These are phyloP conservation scores for Yarrowia sp. DNA, from an alignment of 805 yeast genomes.

Conservation along the genomic window DNA sequence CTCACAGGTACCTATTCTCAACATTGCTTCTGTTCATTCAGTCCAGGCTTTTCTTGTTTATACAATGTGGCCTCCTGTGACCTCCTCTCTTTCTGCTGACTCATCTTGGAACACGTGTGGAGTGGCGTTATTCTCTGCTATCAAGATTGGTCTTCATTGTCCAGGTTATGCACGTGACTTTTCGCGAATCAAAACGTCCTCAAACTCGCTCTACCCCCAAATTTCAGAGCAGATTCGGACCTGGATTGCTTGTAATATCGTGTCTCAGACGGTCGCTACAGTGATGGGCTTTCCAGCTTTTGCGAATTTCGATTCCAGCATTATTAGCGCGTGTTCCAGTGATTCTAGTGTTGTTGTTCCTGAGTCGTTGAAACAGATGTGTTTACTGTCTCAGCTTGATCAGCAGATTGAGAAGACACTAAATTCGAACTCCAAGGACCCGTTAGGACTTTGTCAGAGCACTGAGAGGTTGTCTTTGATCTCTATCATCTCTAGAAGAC, in stretches of 20 bases:
- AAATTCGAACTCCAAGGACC: constrained; percentile 66
- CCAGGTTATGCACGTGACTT: constrained; percentile 56
- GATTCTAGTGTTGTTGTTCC: constrained; percentile 52
- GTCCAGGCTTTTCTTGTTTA: constrained; percentile 89
- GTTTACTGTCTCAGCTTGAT: constrained; percentile 80
- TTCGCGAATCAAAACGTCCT: constrained; percentile 48
- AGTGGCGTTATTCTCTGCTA: constrained; percentile 87
- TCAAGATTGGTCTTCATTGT: constrained; percentile 84
- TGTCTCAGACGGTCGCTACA: constrained; percentile 84
- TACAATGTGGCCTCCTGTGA: constrained; percentile 94
- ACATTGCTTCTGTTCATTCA: constrained; percentile 87
- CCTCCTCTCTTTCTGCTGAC: constrained; percentile 92
- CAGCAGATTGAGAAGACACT: constrained; percentile 78
- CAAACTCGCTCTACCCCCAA: constrained; percentile 34
- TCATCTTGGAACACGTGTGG: constrained; percentile 96
- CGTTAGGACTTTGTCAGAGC: constrained; percentile 61
- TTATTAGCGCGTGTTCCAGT: constrained; percentile 53
- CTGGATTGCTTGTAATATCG: constrained; percentile 91
- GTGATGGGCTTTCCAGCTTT: constrained; percentile 95
- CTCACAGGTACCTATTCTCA: constrained; percentile 77
- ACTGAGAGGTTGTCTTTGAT: constrained; percentile 74
- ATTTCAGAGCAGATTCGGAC: constrained; percentile 79
- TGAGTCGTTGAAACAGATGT: constrained; percentile 64
- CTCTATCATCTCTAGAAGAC: constrained; percentile 64
- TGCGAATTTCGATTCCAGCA: constrained; percentile 75